phyloP scores from a whole-genome alignment of 805 yeast species.

The Pichia paraexigua region DNA sequence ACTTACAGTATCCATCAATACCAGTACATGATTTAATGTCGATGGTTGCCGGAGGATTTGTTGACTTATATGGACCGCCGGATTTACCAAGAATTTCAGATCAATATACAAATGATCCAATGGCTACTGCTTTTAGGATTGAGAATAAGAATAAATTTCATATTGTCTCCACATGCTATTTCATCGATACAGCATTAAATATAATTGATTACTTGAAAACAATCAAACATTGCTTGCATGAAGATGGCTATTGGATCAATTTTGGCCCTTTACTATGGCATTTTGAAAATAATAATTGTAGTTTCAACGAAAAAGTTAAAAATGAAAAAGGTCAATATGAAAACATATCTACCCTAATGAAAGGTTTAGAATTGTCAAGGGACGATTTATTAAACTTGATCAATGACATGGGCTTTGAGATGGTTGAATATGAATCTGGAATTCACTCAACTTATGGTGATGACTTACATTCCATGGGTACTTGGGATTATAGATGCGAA shows the following conservation, averaged over 20 bases:
- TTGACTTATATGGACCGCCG: conserved; percentile 55
- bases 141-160: conserved; percentile 34
- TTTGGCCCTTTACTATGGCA: conserved; percentile 72
- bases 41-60: conserved; percentile 67
- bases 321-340: conserved; percentile 16
- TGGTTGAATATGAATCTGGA: conserved; percentile 36
- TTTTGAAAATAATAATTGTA: conserved; percentile 43
- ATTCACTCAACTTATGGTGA: conserved; percentile 47
- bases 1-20: conserved; percentile 30
- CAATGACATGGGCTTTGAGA: conserved; percentile 41
- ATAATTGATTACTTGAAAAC: conserved; percentile 49
- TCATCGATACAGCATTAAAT: conserved; percentile 57
- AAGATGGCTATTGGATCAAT: conserved; percentile 50
- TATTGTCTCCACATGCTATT: conserved; percentile 47
- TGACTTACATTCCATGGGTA: conserved; percentile 43
- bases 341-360: conserved; percentile 29
- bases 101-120: conserved; percentile 30
- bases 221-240: conserved; percentile 36
- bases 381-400: conserved; percentile 47
- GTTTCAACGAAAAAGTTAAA: conserved; percentile 17
- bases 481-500: conserved; percentile 53
- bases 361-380: conserved; percentile 52
- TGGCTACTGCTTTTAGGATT: conserved; percentile 35
- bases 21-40: conserved; percentile 50
- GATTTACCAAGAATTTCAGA: conserved; percentile 28